Percentiles rank a stretch among this genome's conserved stretches.
Conservation (phyloP, 768 basidiomycete genomes). For the Hypsizygus marmoreus region DNA sequence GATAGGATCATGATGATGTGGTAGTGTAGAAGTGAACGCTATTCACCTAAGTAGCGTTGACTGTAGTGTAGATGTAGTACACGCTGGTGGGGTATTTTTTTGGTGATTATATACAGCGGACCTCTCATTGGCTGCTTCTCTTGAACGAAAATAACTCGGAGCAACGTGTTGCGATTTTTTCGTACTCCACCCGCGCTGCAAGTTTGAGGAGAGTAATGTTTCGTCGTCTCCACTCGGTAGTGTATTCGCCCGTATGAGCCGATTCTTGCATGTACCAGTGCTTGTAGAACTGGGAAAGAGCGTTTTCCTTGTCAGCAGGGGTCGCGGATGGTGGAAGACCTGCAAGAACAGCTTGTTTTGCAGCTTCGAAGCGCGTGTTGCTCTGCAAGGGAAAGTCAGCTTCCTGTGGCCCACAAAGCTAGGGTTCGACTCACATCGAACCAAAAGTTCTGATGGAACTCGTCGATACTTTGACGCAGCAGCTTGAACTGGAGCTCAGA, state of each 20-base stretch:
- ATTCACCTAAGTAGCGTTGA: too few species aligned
- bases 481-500: slow-evolving; percentile 71
- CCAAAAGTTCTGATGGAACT: slow-evolving; percentile 82
- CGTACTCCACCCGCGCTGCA: slow-evolving; percentile 56
- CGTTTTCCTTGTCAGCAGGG: slow-evolving; percentile 60
- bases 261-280: slow-evolving; percentile 77
- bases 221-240: slow-evolving; percentile 64
- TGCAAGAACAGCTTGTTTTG: slow-evolving; percentile 57
- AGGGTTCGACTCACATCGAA: slow-evolving; percentile 58
- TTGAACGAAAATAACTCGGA: slow-evolving; percentile 23
- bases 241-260: slow-evolving; percentile 57
- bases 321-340: slow-evolving; percentile 55
- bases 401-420: not conserved
- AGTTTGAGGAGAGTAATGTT: slow-evolving; percentile 59
- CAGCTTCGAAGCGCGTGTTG: slow-evolving; percentile 78
- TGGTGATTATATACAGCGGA: not conserved
- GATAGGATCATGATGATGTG: slow-evolving; percentile 18
- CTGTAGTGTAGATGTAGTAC: too few species aligned
- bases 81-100: slow-evolving; percentile 1
- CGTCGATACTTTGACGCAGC: slow-evolving; percentile 70
- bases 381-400: slow-evolving; percentile 45
- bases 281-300: slow-evolving; percentile 71
- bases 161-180: slow-evolving; percentile 39
- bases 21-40: too few species aligned
- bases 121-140: slow-evolving; percentile 9